These are phyloP conservation scores for Balansia obtecta DNA, from an alignment of 2,329 filamentous ascomycete species.

Conservation along the genomic window DNA sequence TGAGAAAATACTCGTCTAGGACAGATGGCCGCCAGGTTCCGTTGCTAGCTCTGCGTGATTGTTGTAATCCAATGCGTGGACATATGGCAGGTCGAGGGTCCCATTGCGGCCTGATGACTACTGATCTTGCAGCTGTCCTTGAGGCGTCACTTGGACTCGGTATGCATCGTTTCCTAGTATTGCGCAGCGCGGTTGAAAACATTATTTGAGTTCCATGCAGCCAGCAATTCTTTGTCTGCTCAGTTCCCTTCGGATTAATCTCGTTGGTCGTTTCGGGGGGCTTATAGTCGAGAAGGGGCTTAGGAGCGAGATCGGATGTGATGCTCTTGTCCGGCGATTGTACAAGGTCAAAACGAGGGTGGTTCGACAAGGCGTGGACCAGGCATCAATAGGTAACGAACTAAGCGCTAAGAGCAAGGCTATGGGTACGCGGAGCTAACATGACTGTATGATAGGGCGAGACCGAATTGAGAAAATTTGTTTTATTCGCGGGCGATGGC, in stretches of 20 bases:
- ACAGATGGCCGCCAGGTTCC: slow-evolving; percentile 50
- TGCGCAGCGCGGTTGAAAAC: slow-evolving; percentile 33
- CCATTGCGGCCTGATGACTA: neutral
- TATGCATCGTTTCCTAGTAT: slow-evolving; percentile 29
- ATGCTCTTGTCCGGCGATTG: too few species aligned
- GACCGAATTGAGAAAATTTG: too few species aligned
- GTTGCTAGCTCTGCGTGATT: slow-evolving; percentile 13
- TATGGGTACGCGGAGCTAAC: too few species aligned
- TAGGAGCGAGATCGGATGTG: neutral
- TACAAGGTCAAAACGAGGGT: too few species aligned
- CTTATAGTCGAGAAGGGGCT: neutral
- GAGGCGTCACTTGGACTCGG: slow-evolving; percentile 14
- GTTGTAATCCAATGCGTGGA: slow-evolving; percentile 4
- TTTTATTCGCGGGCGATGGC: too few species aligned
- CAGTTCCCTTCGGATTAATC: too few species aligned
- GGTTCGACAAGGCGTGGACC: too few species aligned
- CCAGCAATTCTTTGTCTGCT: neutral
- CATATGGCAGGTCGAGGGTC: neutral
- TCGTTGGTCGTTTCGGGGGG: neutral
- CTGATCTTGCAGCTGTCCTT: slow-evolving; percentile 6
- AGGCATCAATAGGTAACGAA: too few species aligned
- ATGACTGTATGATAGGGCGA: too few species aligned
- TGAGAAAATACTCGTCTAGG: slow-evolving; percentile 45
- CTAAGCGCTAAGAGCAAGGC: too few species aligned
- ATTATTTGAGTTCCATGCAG: slow-evolving; percentile 30